Conservation (phyloP, 495 filamentous ascomycete genomes). For the Parachaetomium inaequale region DNA sequence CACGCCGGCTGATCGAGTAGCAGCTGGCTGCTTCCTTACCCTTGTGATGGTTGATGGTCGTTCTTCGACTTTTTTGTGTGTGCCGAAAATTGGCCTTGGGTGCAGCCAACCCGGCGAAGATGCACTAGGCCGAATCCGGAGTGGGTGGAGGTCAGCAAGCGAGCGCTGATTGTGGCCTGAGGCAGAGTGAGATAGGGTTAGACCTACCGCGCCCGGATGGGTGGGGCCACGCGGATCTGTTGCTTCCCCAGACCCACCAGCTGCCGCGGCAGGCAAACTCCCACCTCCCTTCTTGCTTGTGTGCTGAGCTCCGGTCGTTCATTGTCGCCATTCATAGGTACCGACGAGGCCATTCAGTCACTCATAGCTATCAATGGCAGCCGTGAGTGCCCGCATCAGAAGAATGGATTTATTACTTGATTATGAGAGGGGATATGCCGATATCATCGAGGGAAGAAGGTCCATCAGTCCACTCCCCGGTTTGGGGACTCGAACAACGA, state of each 20-base stretch:
- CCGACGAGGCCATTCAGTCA: not conserved
- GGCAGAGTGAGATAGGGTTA: slow-evolving; percentile 43
- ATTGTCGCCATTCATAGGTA: not conserved
- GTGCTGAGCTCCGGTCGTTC: not conserved
- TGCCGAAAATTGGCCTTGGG: slow-evolving; percentile 37
- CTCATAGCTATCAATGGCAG: not conserved
- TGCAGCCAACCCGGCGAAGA: slow-evolving; percentile 29
- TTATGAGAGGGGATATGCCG: not conserved
- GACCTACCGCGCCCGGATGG: slow-evolving; percentile 37
- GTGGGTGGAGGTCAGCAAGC: slow-evolving; percentile 34
- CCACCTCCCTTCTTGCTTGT: not conserved
- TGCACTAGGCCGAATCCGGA: slow-evolving; percentile 36
- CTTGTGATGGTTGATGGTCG: slow-evolving; percentile 38
- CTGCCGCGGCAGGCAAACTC: slow-evolving; percentile 1
- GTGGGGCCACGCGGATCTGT: slow-evolving; percentile 18
- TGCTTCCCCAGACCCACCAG: slow-evolving; percentile 17
- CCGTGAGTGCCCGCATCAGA: not conserved
- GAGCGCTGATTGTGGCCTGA: slow-evolving; percentile 39
- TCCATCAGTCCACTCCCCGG: not conserved
- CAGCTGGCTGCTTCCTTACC: slow-evolving; percentile 38
- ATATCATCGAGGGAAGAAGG: not conserved
- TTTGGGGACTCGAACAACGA: not conserved
- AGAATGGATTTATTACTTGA: not conserved
- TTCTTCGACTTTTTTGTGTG: slow-evolving; percentile 39
- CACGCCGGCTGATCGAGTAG: slow-evolving; percentile 36